phyloP scores from a whole-genome alignment of 2,329 filamentous ascomycete species.

The Juglanconis sp. region DNA sequence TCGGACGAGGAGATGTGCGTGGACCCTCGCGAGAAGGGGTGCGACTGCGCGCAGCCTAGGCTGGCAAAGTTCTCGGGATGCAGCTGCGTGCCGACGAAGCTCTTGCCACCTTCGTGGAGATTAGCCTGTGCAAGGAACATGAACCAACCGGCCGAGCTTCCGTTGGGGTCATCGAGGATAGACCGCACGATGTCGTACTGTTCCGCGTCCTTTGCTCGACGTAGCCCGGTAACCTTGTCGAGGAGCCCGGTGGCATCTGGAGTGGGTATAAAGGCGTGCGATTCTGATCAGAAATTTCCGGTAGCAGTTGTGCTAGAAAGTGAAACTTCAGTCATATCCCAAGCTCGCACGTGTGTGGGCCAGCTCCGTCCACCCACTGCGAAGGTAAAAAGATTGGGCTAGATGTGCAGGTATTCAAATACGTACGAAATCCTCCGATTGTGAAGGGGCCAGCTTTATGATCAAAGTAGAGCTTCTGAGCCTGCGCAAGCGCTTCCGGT shows the following conservation, averaged over 20 bases:
- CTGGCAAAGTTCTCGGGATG: conserved; percentile 21
- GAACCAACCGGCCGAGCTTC: conserved; percentile 22
- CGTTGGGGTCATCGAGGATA: conserved; percentile 18
- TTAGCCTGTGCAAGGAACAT: conserved; percentile 24
- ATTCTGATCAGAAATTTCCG: conserved; percentile 4
- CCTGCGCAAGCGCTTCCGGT: conserved; percentile 1
- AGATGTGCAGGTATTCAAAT: background rate
- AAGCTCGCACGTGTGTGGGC: too few relatives aligned
- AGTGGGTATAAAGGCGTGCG: conserved; percentile 24
- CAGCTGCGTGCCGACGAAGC: conserved; percentile 19
- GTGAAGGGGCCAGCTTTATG: conserved; percentile 23
- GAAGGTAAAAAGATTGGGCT: background rate
- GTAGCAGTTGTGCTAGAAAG: background rate
- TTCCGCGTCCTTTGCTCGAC: conserved; percentile 7
- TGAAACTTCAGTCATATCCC: too few relatives aligned
- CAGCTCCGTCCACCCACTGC: too few relatives aligned
- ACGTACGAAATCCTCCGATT: conserved; percentile 7
- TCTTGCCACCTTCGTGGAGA: conserved; percentile 20
- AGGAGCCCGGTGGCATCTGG: conserved; percentile 16
- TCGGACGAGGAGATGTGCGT: conserved; percentile 47
- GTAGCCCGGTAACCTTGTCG: conserved; percentile 1
- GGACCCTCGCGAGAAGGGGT: conserved; percentile 50
- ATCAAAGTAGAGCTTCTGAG: conserved; percentile 20
- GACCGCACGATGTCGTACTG: conserved; percentile 18
- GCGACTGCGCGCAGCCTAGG: conserved; percentile 25